Conservation (phyloP, 805 yeast genomes). For the Wickerhamiella kazuoi region DNA sequence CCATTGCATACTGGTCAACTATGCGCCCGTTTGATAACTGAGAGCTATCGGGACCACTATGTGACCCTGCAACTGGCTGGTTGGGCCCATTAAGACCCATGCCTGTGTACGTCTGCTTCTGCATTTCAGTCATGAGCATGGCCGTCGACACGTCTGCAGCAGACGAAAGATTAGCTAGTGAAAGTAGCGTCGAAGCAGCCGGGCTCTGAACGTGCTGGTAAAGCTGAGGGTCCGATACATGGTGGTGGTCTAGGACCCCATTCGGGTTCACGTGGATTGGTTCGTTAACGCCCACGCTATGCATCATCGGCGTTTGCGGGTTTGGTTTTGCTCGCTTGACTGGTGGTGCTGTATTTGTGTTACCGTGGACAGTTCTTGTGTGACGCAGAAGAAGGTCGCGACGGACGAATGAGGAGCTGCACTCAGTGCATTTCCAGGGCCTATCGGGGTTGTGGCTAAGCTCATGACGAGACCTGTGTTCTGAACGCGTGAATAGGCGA, state of each 20-base stretch:
- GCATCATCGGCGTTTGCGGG: neutral
- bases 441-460: conserved; percentile 65
- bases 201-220: neutral
- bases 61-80: too few relatives aligned
- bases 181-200: neutral
- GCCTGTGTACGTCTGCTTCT: neutral
- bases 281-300: neutral
- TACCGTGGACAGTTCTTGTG: conserved; percentile 55
- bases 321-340: neutral
- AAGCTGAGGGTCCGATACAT: neutral
- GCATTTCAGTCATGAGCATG: conserved; percentile 7
- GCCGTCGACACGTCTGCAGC: conserved; percentile 8
- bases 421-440: conserved; percentile 57
- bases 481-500: conserved; percentile 61
- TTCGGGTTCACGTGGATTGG: conserved; percentile 1
- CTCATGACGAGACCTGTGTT: conserved; percentile 64
- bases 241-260: conserved; percentile 2
- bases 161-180: conserved; percentile 1
- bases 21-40: neutral
- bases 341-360: neutral
- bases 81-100: neutral
- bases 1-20: neutral
- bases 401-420: conserved; percentile 58
- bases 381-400: conserved; percentile 64
- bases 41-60: too few relatives aligned